Conservation (phyloP, 768 basidiomycete genomes). For the Leccinum olivaceopallidum region DNA sequence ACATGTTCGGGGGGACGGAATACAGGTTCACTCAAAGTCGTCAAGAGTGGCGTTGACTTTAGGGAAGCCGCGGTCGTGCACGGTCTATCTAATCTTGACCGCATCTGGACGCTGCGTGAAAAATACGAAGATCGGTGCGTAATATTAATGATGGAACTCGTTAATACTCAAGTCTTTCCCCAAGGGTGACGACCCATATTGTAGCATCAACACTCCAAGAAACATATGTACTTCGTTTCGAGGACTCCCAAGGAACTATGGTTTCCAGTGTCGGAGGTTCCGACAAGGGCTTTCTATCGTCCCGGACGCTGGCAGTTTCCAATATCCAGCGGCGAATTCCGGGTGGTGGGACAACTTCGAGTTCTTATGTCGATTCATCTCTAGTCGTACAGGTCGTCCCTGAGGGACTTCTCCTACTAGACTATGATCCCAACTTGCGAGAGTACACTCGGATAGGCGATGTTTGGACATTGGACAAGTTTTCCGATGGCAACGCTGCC, state of each 20-base stretch:
- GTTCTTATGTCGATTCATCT: conserved; percentile 45
- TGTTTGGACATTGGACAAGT: conserved; percentile 40
- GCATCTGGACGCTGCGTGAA: conserved; percentile 61
- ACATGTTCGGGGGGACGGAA: conserved; percentile 84
- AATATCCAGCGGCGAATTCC: conserved; percentile 46
- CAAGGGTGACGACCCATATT: conserved; percentile 55
- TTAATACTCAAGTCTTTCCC: neutral
- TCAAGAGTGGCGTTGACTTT: conserved; percentile 83
- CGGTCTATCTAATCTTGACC: conserved; percentile 55
- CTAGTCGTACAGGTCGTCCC: conserved; percentile 74
- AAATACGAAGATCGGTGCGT: conserved; percentile 52
- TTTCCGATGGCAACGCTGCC: conserved; percentile 21
- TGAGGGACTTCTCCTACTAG: conserved; percentile 52
- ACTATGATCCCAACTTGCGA: conserved; percentile 48
- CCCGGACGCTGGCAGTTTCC: conserved; percentile 63
- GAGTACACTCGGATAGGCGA: conserved; percentile 43
- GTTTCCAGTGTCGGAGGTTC: conserved; percentile 35
- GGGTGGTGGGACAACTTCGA: conserved; percentile 16
- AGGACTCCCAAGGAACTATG: conserved; percentile 21
- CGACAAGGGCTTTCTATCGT: conserved; percentile 49
- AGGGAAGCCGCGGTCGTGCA: conserved; percentile 59
- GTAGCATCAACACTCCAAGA: conserved; percentile 59
- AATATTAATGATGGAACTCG: neutral
- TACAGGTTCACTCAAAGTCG: conserved; percentile 72
- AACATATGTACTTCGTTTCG: conserved; percentile 56